Base-by-base conservation (phyloP, 352 stramenopile species). In the Pythium plurisporium region DNA sequence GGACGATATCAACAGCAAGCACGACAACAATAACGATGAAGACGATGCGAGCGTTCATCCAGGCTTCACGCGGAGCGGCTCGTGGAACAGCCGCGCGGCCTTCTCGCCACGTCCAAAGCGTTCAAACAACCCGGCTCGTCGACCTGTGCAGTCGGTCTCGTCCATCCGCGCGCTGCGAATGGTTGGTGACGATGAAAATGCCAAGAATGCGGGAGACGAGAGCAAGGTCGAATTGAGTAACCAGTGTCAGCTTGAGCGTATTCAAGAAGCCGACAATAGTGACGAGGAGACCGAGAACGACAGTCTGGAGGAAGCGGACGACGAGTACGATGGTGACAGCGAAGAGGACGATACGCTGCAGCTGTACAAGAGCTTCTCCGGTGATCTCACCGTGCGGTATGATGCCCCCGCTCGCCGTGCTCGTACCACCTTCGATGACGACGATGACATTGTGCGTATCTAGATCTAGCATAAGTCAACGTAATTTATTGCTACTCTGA, bases 321-420 rank as follows among this genome's bases (percentile, higher is more conserved):
- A 63, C 42, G 31, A 62, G 19, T 54, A 64, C 9, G 54, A 59
- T 20, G 64, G 57, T 22, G 49, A 62, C 26, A 37, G 34, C n/a
- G 59, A 65, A 23, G 49, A 50, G n/a, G 46, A 69, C 31, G 60
- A 34, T 0, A 22, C 36, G 10, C 26, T 52, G 44, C 59, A 60
- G 50, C 23, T 66, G 26, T 66, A 66, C 59, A 66, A 66, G 44
- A 79, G 70, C 51, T 48, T 72, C 23, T 59, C 30, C 23, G 71
- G 63, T 31, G 67, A 78, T 43, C 56, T 67, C 6, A 69, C 73
- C 51, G 59, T 77, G 44, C 53, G 50, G 8, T 81, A 80, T 54
- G 70, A 85, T 30, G n/a, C n/a, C n/a, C n/a, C n/a, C 67, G 72
- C 6, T 52, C 3, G 26, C 15, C 15, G 40, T n/a, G 25, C n/a